Conservation (phyloP, 352 stramenopile species). For the Globisporangium acanthophoron region DNA sequence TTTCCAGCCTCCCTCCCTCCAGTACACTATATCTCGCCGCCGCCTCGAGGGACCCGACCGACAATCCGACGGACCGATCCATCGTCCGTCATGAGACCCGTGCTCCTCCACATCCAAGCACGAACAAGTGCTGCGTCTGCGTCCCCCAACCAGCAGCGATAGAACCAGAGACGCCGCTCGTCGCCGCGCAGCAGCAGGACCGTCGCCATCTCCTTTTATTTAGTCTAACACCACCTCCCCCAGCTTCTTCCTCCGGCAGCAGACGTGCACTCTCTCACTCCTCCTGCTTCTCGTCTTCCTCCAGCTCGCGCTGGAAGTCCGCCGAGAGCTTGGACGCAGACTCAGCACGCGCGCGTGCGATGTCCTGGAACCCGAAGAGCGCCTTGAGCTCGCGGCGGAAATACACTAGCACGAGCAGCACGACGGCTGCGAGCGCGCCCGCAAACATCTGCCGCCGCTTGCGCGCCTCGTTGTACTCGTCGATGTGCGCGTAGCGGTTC, state of each 20-base stretch:
- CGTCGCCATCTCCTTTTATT: not conserved
- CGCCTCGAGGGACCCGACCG: not conserved
- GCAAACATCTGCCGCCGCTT: slow-evolving; percentile 36
- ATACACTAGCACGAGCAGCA: slow-evolving; percentile 40
- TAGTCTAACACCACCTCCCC: not conserved
- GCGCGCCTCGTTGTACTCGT: slow-evolving; percentile 61
- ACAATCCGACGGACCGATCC: no score
- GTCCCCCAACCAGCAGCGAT: no score
- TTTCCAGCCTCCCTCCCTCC: not conserved
- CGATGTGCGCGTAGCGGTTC: slow-evolving; percentile 82
- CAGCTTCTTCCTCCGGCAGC: not conserved
- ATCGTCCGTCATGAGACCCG: not conserved
- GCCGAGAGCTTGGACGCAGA: slow-evolving; percentile 60
- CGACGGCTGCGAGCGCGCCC: slow-evolving; percentile 20
- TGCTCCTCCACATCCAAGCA: no score
- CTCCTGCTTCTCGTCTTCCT: slow-evolving; percentile 6
- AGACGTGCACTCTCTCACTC: slow-evolving; percentile 12
- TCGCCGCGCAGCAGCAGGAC: no score
- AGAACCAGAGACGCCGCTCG: no score
- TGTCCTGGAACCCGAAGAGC: slow-evolving; percentile 68
- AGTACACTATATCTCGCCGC: not conserved
- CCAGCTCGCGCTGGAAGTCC: slow-evolving; percentile 30
- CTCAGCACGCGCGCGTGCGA: slow-evolving; percentile 49
- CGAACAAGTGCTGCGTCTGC: no score
- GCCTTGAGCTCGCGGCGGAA: slow-evolving; percentile 48